phyloP scores from a whole-genome alignment of 1,284 basidiomycete genomes.

The Ustilago bromivora region DNA sequence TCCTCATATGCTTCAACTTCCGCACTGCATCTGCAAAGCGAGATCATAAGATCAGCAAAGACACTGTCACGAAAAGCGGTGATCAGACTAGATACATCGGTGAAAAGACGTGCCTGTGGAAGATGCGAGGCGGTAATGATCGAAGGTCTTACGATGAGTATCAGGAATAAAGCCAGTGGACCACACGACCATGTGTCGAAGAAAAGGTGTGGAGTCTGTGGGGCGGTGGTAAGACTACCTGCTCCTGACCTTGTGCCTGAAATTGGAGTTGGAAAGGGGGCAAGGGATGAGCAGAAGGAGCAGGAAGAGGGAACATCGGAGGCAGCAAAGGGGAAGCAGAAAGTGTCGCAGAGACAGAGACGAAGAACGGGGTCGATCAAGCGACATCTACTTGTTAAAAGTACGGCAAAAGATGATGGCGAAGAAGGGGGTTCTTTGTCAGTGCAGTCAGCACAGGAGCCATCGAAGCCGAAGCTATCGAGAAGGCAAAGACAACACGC shows the following conservation, averaged over 20 bases:
- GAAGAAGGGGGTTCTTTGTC: not conserved
- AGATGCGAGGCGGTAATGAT: constrained; percentile 27
- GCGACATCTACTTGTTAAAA: constrained; percentile 6
- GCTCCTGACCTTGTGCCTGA: constrained; percentile 30
- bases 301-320: not conserved
- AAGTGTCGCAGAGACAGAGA: constrained; percentile 30
- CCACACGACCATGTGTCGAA: constrained; percentile 42
- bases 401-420: not conserved
- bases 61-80: constrained; percentile 37
- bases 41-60: constrained; percentile 27
- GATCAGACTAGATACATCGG: constrained; percentile 36
- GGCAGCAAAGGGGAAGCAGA: not conserved
- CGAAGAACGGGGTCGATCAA: constrained; percentile 24
- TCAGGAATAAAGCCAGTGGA: constrained; percentile 23
- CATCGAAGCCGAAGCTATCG: constrained; percentile 4
- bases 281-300: no score
- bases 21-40: constrained; percentile 21
- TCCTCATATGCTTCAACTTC: not conserved
- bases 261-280: not conserved
- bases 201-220: constrained; percentile 28
- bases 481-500: constrained; percentile 11
- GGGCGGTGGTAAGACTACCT: constrained; percentile 16
- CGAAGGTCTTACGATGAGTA: constrained; percentile 29
- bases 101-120: constrained; percentile 24
- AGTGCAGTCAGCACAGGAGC: not conserved